Percentiles rank a stretch among this genome's conserved stretches.
Evolutionary conservation across 805 yeast genomes (phyloP).

Genomic region (Yamadazyma insecticola): DNA sequence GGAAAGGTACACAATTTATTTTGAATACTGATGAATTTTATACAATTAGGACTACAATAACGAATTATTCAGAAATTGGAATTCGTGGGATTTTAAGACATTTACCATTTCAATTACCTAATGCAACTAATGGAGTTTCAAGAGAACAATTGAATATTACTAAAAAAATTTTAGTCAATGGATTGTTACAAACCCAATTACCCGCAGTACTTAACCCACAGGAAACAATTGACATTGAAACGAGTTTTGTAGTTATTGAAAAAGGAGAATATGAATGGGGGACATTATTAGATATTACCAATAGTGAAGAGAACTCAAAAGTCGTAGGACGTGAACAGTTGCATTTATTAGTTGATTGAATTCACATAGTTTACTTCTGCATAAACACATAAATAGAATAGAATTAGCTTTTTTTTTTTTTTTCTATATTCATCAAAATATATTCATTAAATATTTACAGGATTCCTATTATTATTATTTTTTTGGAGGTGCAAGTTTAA

Average conservation of each 20-base stretch:
- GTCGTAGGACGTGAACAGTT: no score
- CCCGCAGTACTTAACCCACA: constrained; percentile 40
- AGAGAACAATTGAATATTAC: constrained; percentile 31
- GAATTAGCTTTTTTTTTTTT: not conserved
- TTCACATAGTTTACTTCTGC: not conserved
- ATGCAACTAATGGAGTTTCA: constrained; percentile 2
- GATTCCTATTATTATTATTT: no score
- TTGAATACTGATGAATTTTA: constrained; percentile 47
- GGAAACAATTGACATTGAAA: constrained; percentile 33
- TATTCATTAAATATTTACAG: no score
- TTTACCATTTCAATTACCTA: constrained; percentile 38
- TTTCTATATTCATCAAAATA: not conserved
- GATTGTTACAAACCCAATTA: constrained; percentile 59
- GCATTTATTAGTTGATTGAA: no score
- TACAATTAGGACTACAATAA: constrained; percentile 44
- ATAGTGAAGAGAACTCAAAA: no score
- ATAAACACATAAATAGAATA: not conserved
- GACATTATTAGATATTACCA: constrained; percentile 24
- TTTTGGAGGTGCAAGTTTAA: constrained; percentile 18
- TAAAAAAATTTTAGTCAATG: constrained; percentile 63
- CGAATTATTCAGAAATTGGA: constrained; percentile 40
- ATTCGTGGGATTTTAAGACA: constrained; percentile 59
- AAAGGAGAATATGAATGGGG: constrained; percentile 85
- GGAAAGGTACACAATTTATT: constrained; percentile 24
- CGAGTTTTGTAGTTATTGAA: constrained; percentile 65